Evolutionary conservation across 441 rosid species (phyloP), one percentile per base, ranked within the genome.

Genomic region (Cnidoscolus chayamansa): DNA sequence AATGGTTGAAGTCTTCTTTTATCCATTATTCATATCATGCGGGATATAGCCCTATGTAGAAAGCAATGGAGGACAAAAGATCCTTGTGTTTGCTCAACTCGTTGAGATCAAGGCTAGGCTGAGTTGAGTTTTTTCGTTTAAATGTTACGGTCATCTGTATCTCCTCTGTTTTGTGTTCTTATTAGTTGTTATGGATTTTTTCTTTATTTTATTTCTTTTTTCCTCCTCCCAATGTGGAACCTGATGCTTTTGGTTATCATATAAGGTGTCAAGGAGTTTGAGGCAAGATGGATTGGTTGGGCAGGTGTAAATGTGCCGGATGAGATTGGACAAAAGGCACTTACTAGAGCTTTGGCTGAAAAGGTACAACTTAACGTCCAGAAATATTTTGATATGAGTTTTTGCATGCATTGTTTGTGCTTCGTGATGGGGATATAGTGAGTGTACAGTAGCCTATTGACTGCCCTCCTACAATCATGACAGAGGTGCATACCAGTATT

Each of bases 281-380:
- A 95, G 80, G 97, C 98, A 13, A 93, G 93, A 79, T 95, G 99
- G 99, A 95, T 95, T 71, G 99, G 99, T 58, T 95, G 99, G 99
- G 99, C 99, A 72, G 99, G 99, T 13, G 99, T 93, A 45, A 91
- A 95, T 84, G 99, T 95, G 66, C 97, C 99, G 7, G 99, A 95
- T 78, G 95, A 93, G 76, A 84, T 84, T 72, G 99, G 99, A 16
- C 99, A 91, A 86, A 85, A 80, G 72, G 96, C 98, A 67, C 92
- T 95, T 25, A 91, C 84, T 48, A 89, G 88, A 83, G 97, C 98
- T 81, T 85, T 95, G 83, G 98, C 98, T 74, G 98, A 93, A 77
- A 95, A 93, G 89, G 99, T 89, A 81, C 25, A 60, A 25, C 40
- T 12, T 74, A 65, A 55, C 68, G 56, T 53, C 51, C 17, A 54